Evolutionary conservation across 2,329 filamentous ascomycete genomes (phyloP).

Genomic region (Cordyceps fumosorosea): DNA sequence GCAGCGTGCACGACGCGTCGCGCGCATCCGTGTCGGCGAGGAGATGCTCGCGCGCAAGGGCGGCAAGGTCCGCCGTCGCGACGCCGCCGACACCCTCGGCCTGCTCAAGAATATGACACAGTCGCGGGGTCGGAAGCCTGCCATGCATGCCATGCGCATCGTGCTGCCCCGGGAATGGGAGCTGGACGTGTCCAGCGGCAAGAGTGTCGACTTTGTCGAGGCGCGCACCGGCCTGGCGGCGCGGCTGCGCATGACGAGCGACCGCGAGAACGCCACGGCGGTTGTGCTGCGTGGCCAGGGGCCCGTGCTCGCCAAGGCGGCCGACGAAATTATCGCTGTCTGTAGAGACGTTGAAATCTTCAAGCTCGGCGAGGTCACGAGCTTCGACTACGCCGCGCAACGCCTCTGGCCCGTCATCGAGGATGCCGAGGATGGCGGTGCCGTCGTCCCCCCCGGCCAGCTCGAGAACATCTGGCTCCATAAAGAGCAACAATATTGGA

Average conservation of each 20-base stretch:
- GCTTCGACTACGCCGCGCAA: constrained; percentile 28
- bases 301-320: constrained; percentile 25
- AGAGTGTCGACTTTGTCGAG: constrained; percentile 29
- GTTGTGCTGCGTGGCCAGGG: constrained; percentile 28
- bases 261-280: constrained; percentile 25
- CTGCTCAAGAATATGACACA: constrained; percentile 32
- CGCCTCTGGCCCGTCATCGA: constrained; percentile 31
- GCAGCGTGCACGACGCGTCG: background rate
- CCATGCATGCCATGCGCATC: constrained; percentile 31
- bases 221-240: constrained; percentile 27
- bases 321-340: constrained; percentile 27
- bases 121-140: constrained; percentile 22
- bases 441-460: constrained; percentile 18
- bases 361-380: constrained; percentile 29
- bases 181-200: constrained; percentile 26
- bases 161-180: constrained; percentile 29
- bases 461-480: constrained; percentile 29
- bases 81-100: constrained; percentile 25
- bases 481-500: constrained; percentile 25
- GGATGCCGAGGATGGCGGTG: constrained; percentile 17
- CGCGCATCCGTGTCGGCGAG: constrained; percentile 8
- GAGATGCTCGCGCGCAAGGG: background rate
- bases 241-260: constrained; percentile 27
- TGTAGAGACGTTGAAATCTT: constrained; percentile 28
- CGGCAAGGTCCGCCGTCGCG: background rate